Evolutionary conservation across 768 basidiomycete genomes (phyloP).

Genomic region (Exidia glandulosa): DNA sequence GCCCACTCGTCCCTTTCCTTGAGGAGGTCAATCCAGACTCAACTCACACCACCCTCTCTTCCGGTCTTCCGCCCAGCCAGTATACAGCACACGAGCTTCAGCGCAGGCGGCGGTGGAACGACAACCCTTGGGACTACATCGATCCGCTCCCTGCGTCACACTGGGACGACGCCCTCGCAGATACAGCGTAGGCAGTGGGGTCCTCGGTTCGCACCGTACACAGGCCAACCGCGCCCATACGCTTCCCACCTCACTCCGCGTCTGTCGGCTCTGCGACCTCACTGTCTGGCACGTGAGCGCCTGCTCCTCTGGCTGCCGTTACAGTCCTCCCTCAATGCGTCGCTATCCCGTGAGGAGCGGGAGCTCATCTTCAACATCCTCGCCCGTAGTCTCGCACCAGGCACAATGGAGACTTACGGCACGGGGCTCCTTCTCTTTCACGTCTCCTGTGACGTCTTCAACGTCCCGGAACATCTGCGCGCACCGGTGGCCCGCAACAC

Average conservation of each 20-base stretch:
- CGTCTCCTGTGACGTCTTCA: constrained; percentile 24
- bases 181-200: too few relatives aligned
- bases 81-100: too few relatives aligned
- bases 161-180: too few relatives aligned
- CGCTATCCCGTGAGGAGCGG: constrained; percentile 12
- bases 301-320: constrained; percentile 18
- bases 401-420: constrained; percentile 26
- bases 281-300: constrained; percentile 16
- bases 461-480: constrained; percentile 21
- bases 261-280: constrained; percentile 13
- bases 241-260: constrained; percentile 7
- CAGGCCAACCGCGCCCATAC: constrained; percentile 4
- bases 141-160: too few relatives aligned
- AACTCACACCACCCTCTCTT: too few relatives aligned
- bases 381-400: constrained; percentile 13
- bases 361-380: constrained; percentile 16
- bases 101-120: too few relatives aligned
- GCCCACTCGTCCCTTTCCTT: constrained; percentile 13
- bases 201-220: too few relatives aligned
- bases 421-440: constrained; percentile 28
- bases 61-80: too few relatives aligned
- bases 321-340: not conserved
- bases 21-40: constrained; percentile 15
- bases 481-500: constrained; percentile 18
- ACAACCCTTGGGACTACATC: too few relatives aligned